Evolutionary conservation across 108 stramenopile species (phyloP), one percentile per base, ranked within the genome.

Genomic region (Nitzschia sp.): DNA sequence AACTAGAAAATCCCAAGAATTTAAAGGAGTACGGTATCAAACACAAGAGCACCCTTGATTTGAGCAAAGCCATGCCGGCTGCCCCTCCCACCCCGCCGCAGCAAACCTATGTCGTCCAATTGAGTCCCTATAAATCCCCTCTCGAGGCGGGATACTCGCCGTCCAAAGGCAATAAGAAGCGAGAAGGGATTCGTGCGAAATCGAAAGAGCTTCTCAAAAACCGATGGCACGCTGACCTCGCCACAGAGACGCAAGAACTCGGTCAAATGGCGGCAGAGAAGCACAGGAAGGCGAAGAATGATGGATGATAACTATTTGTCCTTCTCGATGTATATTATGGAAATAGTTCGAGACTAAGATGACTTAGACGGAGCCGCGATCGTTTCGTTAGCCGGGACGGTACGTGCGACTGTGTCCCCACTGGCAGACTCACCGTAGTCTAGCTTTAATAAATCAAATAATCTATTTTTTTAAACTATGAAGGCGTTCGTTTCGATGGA

Each of bases 1-100:
- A 70, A 45, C 57, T 77, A 11, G 34, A 56, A 2, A 48, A 59
- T 34, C 69, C 53, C 11, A 58, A 64, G 42, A 36, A 31, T 0
- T 19, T 77, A 30, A 2, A 13, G 4, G 47, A 70, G 17, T 77
- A 54, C 34, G 36, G 32, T 1, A 59, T 77, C 11, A 54, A 59
- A 34, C 47, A 77, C 69, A 77, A 68, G 36, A 42, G 65, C 26
- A 70, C 54, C 5, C 32, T 77, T 28, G 64, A 77, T 53, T 46
- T 77, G 53, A 63, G 54, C 61, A 31, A 42, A 26, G 38, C 31
- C 1, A 2, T 46, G 24, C 61, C 61, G 8, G 42, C 15, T 8
- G 42, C 36, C 25, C 61, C 61, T 21, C 35, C 3, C 9, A 34
- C 61, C 23, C 61, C 61, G 0, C 61, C 61, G 0, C 35, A 31